Evolutionary conservation across 176 grass and related monocot species (phyloP).

Genomic region (Rhynchospora breviuscula): DNA sequence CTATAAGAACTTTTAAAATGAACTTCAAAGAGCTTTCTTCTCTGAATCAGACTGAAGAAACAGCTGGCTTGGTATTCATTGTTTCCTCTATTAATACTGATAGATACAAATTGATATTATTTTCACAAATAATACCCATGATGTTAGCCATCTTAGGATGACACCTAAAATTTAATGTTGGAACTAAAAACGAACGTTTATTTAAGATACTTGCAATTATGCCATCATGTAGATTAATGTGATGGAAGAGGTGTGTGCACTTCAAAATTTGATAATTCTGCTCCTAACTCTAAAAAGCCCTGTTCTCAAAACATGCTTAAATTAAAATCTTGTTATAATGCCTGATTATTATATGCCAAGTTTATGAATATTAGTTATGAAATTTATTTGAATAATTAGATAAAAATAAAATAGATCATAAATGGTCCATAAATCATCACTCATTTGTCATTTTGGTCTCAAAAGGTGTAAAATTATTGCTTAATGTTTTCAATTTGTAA

Average conservation of each 20-base stretch:
- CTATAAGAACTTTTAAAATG: slow-evolving; percentile 54
- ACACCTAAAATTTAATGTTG: not conserved
- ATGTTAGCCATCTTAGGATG: not conserved
- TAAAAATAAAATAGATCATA: too few relatives aligned
- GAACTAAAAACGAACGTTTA: not conserved
- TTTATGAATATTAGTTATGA: not conserved
- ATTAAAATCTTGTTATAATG: not conserved
- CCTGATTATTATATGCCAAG: not conserved
- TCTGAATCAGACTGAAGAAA: slow-evolving; percentile 20
- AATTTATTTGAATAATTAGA: not conserved
- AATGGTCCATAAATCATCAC: too few relatives aligned
- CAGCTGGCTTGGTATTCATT: slow-evolving; percentile 23
- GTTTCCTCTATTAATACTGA: not conserved
- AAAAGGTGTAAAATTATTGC: too few relatives aligned
- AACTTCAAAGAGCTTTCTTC: slow-evolving; percentile 48
- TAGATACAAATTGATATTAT: not conserved
- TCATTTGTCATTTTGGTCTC: too few relatives aligned
- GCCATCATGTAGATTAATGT: not conserved
- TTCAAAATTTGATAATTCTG: not conserved
- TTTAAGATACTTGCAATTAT: not conserved
- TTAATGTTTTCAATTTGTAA: too few relatives aligned
- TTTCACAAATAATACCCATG: not conserved
- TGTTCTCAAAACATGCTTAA: not conserved
- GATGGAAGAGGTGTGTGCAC: too few relatives aligned
- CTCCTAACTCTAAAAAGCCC: not conserved